Evolutionary conservation across 805 yeast genomes (phyloP).

Genomic region (Barnettozyma siamensis): DNA sequence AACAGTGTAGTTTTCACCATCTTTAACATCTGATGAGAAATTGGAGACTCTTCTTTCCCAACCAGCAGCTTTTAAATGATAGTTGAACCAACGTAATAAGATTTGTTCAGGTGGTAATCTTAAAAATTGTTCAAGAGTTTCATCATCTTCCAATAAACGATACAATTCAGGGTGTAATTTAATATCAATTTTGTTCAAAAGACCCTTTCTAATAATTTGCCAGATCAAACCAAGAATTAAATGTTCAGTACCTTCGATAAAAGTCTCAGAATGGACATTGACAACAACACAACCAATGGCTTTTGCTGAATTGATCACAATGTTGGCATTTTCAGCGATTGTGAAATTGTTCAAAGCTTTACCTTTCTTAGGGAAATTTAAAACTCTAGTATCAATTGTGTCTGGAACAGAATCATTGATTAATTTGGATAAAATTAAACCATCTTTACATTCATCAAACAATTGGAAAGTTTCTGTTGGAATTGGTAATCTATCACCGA

Average conservation of each 20-base stretch:
- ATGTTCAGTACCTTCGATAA: constrained; percentile 91
- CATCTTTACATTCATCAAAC: constrained; percentile 95
- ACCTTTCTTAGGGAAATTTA: constrained; percentile 78
- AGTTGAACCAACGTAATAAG: constrained; percentile 94
- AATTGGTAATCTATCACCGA: constrained; percentile 82
- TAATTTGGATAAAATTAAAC: constrained; percentile 84
- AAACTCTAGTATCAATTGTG: constrained; percentile 95
- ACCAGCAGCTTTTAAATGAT: constrained; percentile 87
- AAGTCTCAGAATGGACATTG: constrained; percentile 94
- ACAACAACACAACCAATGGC: constrained; percentile 99
- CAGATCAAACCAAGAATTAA: constrained; percentile 86
- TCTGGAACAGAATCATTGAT: constrained; percentile 98
- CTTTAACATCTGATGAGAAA: constrained; percentile 82
- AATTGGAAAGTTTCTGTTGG: constrained; percentile 92
- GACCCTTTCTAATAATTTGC: constrained; percentile 97
- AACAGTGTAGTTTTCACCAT: constrained; percentile 93
- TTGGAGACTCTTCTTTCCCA: constrained; percentile 83
- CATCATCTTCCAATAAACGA: constrained; percentile 91
- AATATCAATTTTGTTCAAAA: constrained; percentile 91
- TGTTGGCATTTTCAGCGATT: constrained; percentile 94
- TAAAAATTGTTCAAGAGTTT: constrained; percentile 92
- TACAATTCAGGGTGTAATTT: constrained; percentile 94
- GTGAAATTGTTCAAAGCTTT: constrained; percentile 87
- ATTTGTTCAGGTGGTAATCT: constrained; percentile 98
- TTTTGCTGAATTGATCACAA: constrained; percentile 96